A percentile compares a stretch with the other conserved stretches of the same genome.
Conservation (phyloP, 2,329 filamentous ascomycete species). For the Cladosporium velox region DNA sequence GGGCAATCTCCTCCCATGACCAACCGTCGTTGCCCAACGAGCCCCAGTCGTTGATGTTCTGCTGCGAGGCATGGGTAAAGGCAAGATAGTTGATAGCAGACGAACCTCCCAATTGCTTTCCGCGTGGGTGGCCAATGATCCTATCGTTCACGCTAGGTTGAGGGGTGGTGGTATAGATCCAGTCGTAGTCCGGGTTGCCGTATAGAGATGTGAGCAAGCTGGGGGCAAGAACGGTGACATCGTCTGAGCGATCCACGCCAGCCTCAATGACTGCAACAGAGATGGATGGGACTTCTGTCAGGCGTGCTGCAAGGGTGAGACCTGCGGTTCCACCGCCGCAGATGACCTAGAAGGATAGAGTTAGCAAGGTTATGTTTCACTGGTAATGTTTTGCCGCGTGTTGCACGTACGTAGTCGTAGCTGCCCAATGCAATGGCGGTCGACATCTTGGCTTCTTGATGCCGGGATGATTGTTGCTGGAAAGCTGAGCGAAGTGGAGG, state of each 20-base stretch:
- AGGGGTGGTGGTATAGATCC: slow-evolving; percentile 33
- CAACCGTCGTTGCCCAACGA: slow-evolving; percentile 38
- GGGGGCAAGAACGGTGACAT: slow-evolving; percentile 16
- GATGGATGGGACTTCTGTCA: slow-evolving; percentile 27
- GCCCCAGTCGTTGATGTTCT: slow-evolving; percentile 40
- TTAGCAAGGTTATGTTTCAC: not conserved
- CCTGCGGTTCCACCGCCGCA: slow-evolving; percentile 27
- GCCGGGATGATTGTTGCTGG: not conserved
- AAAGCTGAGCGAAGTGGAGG: not conserved
- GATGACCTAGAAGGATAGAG: slow-evolving; percentile 22
- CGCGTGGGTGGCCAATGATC: slow-evolving; percentile 22
- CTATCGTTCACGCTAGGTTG: slow-evolving; percentile 18
- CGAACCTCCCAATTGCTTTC: slow-evolving; percentile 23
- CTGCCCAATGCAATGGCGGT: not conserved
- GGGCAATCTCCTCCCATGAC: slow-evolving; percentile 33
- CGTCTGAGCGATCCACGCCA: slow-evolving; percentile 26
- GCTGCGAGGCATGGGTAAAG: slow-evolving; percentile 28
- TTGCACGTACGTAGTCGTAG: slow-evolving; percentile 1
- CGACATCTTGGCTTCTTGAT: not conserved
- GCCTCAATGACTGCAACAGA: slow-evolving; percentile 38
- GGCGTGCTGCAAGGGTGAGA: slow-evolving; percentile 26
- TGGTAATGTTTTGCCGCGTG: too few relatives aligned
- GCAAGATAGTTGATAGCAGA: slow-evolving; percentile 24
- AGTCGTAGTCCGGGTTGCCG: slow-evolving; percentile 36
- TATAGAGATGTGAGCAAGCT: slow-evolving; percentile 22